Conservation (phyloP, 768 basidiomycete species). For the Collybia mongolica region DNA sequence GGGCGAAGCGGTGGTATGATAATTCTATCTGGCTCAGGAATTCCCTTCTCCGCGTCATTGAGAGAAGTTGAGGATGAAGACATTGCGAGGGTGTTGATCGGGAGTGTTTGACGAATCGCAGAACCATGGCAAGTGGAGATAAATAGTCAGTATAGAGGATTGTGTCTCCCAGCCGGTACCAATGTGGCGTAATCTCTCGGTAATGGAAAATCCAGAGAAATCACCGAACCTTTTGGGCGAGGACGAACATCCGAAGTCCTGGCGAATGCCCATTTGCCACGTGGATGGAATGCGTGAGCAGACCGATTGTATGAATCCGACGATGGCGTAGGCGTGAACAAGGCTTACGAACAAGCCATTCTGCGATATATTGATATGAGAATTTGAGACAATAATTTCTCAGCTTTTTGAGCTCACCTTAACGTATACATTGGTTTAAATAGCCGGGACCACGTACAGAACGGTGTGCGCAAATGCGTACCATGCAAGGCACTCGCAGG, state of each 20-base stretch:
- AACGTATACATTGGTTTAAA: no score
- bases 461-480: no score
- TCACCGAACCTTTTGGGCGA: conserved; percentile 31
- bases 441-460: no score
- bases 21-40: conserved; percentile 24
- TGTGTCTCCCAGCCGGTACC: conserved; percentile 18
- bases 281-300: background rate
- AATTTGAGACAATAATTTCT: no score
- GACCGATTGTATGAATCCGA: no score
- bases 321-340: no score
- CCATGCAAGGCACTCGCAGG: no score
- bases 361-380: no score
- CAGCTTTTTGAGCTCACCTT: no score
- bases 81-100: conserved; percentile 6
- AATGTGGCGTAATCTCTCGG: conserved; percentile 30
- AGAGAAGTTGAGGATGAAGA: conserved; percentile 19
- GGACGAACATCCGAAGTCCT: conserved; percentile 34
- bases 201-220: conserved; percentile 33
- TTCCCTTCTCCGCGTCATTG: conserved; percentile 38
- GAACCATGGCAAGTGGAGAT: conserved; percentile 4
- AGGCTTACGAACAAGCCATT: no score
- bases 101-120: conserved; percentile 3
- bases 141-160: conserved; percentile 17
- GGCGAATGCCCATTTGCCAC: conserved; percentile 19
- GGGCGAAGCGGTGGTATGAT: conserved; percentile 11